phyloP scores from a whole-genome alignment of 768 basidiomycete genomes.

The Coprinopsis cinerea region DNA sequence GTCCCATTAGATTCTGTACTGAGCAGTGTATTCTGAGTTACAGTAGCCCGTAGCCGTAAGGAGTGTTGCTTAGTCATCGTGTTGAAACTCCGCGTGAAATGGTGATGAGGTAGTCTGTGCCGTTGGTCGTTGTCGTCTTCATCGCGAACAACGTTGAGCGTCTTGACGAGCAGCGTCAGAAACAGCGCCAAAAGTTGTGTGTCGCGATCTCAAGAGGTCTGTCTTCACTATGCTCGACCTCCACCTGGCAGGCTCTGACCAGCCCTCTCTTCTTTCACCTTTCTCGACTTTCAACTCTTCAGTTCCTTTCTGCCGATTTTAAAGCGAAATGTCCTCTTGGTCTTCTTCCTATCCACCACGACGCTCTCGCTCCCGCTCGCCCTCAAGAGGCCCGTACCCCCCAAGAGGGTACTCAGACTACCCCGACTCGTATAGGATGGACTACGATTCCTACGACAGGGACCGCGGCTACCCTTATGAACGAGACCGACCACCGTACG shows the following conservation, averaged over 20 bases:
- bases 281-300: conserved; percentile 52
- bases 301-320: conserved; percentile 47
- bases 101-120: conserved; percentile 15
- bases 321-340: conserved; percentile 68
- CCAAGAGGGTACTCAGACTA: conserved; percentile 53
- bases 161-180: conserved; percentile 20
- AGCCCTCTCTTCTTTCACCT: conserved; percentile 46
- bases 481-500: conserved; percentile 62
- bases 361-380: conserved; percentile 82
- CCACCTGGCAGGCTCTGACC: conserved; percentile 69
- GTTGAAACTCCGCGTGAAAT: conserved; percentile 40
- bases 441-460: conserved; percentile 71
- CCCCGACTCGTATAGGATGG: conserved; percentile 50
- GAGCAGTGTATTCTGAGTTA: conserved; percentile 38
- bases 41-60: background rate
- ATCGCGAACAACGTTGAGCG: conserved; percentile 59
- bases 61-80: conserved; percentile 1
- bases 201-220: conserved; percentile 81
- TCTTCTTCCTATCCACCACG: conserved; percentile 71
- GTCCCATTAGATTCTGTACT: conserved; percentile 37
- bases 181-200: conserved; percentile 28
- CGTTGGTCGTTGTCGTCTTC: conserved; percentile 26
- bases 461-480: conserved; percentile 66
- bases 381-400: conserved; percentile 53
- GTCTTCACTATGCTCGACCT: conserved; percentile 89